A percentile compares a stretch with the other conserved stretches of the same genome.
Conservation (phyloP, 345 rosid species). For the Arabis alpina region DNA sequence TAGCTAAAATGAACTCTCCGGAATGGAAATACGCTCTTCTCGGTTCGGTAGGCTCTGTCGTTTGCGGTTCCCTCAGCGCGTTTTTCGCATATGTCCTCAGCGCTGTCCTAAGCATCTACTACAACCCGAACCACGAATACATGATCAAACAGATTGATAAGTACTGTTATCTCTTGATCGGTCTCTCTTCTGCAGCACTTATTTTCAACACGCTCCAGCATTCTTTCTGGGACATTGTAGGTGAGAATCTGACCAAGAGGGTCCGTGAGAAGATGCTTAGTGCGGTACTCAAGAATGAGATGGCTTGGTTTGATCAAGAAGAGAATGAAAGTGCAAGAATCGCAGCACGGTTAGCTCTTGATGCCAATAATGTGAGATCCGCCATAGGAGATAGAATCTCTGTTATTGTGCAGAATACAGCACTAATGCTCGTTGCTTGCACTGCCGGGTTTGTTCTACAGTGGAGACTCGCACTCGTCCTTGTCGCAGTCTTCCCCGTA, state of each 20-base stretch:
- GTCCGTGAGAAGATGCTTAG: slow-evolving; percentile 93
- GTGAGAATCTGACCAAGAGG: slow-evolving; percentile 95
- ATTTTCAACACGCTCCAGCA: slow-evolving; percentile 94
- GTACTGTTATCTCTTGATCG: slow-evolving; percentile 87
- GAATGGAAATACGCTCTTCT: slow-evolving; percentile 93
- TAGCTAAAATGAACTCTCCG: slow-evolving; percentile 95
- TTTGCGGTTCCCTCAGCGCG: slow-evolving; percentile 93
- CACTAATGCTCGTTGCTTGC: slow-evolving; percentile 94
- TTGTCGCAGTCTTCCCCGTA: slow-evolving; percentile 89
- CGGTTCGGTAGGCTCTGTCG: slow-evolving; percentile 87
- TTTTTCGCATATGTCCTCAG: slow-evolving; percentile 96
- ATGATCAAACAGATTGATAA: slow-evolving; percentile 87
- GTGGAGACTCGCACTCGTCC: slow-evolving; percentile 98
- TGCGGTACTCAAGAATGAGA: slow-evolving; percentile 87
- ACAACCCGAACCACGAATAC: slow-evolving; percentile 79
- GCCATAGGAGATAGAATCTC: slow-evolving; percentile 98
- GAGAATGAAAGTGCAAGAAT: slow-evolving; percentile 96
- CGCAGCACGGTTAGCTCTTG: slow-evolving; percentile 87
- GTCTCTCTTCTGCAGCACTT: slow-evolving; percentile 93
- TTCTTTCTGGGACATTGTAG: slow-evolving; percentile 97
- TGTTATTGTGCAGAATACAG: slow-evolving; percentile 94
- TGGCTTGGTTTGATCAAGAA: slow-evolving; percentile 99
- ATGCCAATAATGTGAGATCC: slow-evolving; percentile 96
- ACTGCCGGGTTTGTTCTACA: slow-evolving; percentile 96
- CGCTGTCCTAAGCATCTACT: slow-evolving; percentile 89